Conservation (phyloP, 768 basidiomycete species). For the Crepidotus variabilis region DNA sequence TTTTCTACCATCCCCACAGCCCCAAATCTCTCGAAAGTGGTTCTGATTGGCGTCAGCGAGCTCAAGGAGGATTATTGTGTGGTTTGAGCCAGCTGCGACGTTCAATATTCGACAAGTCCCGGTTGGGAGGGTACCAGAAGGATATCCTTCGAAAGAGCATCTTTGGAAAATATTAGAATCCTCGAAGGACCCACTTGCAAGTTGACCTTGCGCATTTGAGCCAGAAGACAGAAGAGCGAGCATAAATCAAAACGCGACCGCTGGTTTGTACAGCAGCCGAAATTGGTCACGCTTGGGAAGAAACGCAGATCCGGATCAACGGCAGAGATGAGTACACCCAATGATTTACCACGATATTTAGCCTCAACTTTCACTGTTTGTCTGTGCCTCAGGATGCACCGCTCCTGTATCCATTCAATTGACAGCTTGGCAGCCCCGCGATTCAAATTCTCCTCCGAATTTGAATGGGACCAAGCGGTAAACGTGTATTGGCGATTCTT, state of each 20-base stretch:
- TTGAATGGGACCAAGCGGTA: no score
- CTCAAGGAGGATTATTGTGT: conserved; percentile 67
- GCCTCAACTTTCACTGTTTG: no score
- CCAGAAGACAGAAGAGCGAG: conserved; percentile 5
- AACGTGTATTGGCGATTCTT: no score
- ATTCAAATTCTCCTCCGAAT: no score
- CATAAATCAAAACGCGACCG: background rate
- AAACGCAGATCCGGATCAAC: no score
- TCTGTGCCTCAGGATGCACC: no score
- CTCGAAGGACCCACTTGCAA: conserved; percentile 20
- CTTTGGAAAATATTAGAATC: conserved; percentile 40
- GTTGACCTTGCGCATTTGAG: conserved; percentile 10
- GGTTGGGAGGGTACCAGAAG: conserved; percentile 26
- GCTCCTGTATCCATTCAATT: no score
- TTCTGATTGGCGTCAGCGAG: conserved; percentile 13
- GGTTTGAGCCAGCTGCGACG: conserved; percentile 73
- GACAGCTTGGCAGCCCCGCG: no score
- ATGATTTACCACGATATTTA: no score
- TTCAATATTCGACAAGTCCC: conserved; percentile 34
- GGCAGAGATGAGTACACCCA: no score
- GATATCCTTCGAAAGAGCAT: conserved; percentile 34
- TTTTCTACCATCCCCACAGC: conserved; percentile 62
- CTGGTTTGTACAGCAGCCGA: no score
- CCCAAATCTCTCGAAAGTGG: conserved; percentile 52
- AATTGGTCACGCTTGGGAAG: background rate